Base-by-base conservation (phyloP, 2,329 filamentous ascomycete species). In the Drechslera avenae region DNA sequence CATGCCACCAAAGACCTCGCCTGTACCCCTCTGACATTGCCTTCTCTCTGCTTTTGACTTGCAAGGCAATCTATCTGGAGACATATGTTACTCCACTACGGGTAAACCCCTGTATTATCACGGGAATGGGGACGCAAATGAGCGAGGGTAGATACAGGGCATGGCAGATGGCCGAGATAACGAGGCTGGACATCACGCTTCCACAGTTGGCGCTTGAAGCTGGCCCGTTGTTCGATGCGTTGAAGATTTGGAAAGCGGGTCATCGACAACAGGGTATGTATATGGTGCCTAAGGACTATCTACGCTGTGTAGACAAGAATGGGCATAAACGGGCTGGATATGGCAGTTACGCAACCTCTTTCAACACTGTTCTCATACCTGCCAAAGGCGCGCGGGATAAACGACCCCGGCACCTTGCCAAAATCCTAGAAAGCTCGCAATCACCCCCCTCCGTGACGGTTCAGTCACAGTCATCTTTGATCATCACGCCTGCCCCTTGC, bases 41-140 rank as follows among this genome's bases (percentile, higher is more conserved):
- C 5, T n/a, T 47, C 9, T 46, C 50, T 3, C 42, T 65, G 1
- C 54, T 66, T 1, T 21, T 32, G 3, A 57, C 63, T 6, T 68
- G 62, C 40, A 55, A 53, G 10, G 60, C 57, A 4, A 40, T 65
- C 0, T 66, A 66, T 33, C 30, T 62, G 2, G 64, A 68, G 18
- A 61, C 64, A 2, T 66, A 54, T 16, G 17, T 35, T 0, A 45
- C 58, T 1, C 59, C 64, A 2, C 19, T 61, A 9, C 39, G 34
- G 1, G 43, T 65, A 0, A 65, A 65, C 16, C 28, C 55, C n/a
- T 43, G 40, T 12, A 14, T 35, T 17, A 30, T 46, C 10, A 37
- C 9, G 1, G 30, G 4, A 5, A 40, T 30, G 8, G 43, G 32
- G 10, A 19, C 28, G 14, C 32, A n/a, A 16, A 18, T 43, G 31